phyloP scores from a whole-genome alignment of 345 rosid species.

The Ceriops decandra region DNA sequence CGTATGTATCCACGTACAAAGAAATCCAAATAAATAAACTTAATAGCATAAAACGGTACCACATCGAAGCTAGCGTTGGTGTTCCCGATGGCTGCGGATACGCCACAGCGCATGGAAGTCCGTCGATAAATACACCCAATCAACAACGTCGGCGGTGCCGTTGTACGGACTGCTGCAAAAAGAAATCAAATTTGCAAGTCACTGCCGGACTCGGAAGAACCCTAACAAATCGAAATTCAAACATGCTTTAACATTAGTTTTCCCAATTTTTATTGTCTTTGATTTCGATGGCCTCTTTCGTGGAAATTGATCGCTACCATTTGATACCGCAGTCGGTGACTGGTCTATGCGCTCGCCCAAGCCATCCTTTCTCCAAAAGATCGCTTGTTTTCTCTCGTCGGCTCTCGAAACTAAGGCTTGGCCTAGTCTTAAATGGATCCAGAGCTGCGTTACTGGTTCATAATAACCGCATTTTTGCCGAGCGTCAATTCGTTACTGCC shows the following conservation, averaged over 20 bases:
- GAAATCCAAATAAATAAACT: too few relatives aligned
- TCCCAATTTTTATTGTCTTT: background rate
- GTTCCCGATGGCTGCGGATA: too few relatives aligned
- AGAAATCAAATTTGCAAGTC: too few relatives aligned
- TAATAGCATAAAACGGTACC: too few relatives aligned
- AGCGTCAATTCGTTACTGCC: slow-evolving; percentile 42
- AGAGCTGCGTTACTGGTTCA: slow-evolving; percentile 24
- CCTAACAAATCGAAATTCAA: background rate
- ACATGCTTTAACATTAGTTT: background rate
- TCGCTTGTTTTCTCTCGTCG: slow-evolving; percentile 33
- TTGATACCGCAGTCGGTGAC: slow-evolving; percentile 37
- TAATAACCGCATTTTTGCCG: slow-evolving; percentile 17
- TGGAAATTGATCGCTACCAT: slow-evolving; percentile 36
- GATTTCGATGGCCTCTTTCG: slow-evolving; percentile 39
- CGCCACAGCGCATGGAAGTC: too few relatives aligned
- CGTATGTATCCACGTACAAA: too few relatives aligned
- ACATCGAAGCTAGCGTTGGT: too few relatives aligned
- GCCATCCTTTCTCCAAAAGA: slow-evolving; percentile 35
- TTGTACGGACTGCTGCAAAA: too few relatives aligned
- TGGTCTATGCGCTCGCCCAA: slow-evolving; percentile 38
- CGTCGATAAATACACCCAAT: too few relatives aligned
- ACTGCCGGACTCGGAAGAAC: too few relatives aligned
- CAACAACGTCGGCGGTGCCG: too few relatives aligned
- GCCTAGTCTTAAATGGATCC: slow-evolving; percentile 30
- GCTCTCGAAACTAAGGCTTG: slow-evolving; percentile 21